Percentiles rank a stretch among this genome's conserved stretches.
phyloP scores from a whole-genome alignment of 768 basidiomycete species.

The Lentinula sp. region DNA sequence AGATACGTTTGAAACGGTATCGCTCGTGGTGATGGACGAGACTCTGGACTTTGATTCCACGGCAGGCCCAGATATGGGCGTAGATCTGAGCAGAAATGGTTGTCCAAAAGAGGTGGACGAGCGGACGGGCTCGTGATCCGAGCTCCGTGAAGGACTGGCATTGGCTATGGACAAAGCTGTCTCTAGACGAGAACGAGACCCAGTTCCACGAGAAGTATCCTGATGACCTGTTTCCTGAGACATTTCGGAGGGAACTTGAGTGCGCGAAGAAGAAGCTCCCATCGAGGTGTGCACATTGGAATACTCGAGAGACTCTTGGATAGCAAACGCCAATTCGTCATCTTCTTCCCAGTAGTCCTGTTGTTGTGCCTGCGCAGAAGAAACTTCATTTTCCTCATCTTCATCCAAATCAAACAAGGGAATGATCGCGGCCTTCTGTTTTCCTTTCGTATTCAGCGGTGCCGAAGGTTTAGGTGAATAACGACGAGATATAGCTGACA shows the following conservation, averaged over 20 bases:
- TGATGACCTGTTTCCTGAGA: not conserved
- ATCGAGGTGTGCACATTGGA: constrained; percentile 12
- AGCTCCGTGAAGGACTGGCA: constrained; percentile 29
- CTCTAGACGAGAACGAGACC: constrained; percentile 49
- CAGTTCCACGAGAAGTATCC: constrained; percentile 28
- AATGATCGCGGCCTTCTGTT: constrained; percentile 28
- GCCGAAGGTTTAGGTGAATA: constrained; percentile 31
- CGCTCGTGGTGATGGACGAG: not conserved
- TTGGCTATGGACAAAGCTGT: constrained; percentile 65
- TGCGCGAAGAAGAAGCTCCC: constrained; percentile 12
- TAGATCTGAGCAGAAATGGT: not conserved
- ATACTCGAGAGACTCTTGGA: constrained; percentile 53
- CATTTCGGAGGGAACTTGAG: not conserved
- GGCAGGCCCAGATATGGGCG: not conserved
- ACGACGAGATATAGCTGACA: constrained; percentile 52
- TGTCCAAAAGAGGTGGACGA: not conserved
- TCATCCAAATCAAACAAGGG: constrained; percentile 53
- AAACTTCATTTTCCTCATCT: constrained; percentile 28
- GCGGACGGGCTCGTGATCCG: not conserved
- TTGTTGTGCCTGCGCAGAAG: not conserved
- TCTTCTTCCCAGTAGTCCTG: constrained; percentile 28
- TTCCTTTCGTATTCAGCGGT: constrained; percentile 23
- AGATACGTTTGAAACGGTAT: not conserved
- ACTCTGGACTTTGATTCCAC: not conserved
- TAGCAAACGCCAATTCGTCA: constrained; percentile 49